phyloP scores from a whole-genome alignment of 2,329 filamentous ascomycete genomes.

The Aspergillus ochraceus region DNA sequence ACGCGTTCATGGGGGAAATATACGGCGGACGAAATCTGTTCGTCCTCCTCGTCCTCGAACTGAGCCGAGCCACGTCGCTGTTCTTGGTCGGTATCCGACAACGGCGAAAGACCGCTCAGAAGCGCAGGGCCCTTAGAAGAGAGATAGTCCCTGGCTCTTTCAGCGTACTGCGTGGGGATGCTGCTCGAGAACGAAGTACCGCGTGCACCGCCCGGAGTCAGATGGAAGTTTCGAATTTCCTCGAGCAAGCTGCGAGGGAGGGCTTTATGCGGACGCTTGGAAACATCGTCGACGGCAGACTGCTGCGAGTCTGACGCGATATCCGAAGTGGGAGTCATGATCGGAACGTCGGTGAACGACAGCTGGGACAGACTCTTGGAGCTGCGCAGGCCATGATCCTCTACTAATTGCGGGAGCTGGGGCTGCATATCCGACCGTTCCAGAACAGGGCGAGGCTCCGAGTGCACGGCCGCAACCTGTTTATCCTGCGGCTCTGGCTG shows the following conservation, averaged over 20 bases:
- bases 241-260: slow-evolving; percentile 55
- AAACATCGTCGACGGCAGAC: slow-evolving; percentile 21
- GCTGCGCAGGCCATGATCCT: slow-evolving; percentile 21
- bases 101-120: slow-evolving; percentile 17
- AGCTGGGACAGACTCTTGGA: slow-evolving; percentile 31
- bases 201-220: slow-evolving; percentile 48
- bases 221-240: slow-evolving; percentile 57
- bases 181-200: slow-evolving; percentile 48
- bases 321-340: slow-evolving; percentile 19
- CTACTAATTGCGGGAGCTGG: slow-evolving; percentile 1
- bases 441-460: slow-evolving; percentile 13
- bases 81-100: slow-evolving; percentile 24
- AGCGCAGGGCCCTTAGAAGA: slow-evolving; percentile 16
- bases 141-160: slow-evolving; percentile 33
- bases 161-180: slow-evolving; percentile 39
- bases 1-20: slow-evolving; percentile 63
- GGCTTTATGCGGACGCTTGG: slow-evolving; percentile 28
- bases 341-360: slow-evolving; percentile 23
- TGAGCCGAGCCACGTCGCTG: slow-evolving; percentile 23
- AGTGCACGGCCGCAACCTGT: slow-evolving; percentile 10
- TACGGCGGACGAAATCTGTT: slow-evolving; percentile 64
- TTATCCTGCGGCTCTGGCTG: slow-evolving; percentile 16
- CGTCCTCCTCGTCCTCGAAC: slow-evolving; percentile 59
- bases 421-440: slow-evolving; percentile 16
- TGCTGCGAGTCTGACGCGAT: slow-evolving; percentile 9